Evolutionary conservation across 225 moss, liverwort and hornwort genomes (phyloP).

Genomic region (Rhytidiadelphus loreus): DNA sequence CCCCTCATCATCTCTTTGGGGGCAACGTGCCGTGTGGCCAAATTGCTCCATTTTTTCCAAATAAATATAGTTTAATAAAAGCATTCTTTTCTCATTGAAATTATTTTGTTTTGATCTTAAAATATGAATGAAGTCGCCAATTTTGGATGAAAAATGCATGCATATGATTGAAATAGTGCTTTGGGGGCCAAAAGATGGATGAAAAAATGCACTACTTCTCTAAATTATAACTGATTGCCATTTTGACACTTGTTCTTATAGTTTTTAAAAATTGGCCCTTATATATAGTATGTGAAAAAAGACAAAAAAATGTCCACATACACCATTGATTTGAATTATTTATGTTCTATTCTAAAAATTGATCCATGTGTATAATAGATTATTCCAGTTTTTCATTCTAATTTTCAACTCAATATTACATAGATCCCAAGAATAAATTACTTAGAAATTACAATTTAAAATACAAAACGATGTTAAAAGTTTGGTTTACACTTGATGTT

Average conservation of each 20-base stretch:
- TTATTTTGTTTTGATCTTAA: not conserved
- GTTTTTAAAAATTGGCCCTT: too few species aligned
- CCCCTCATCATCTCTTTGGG: not conserved
- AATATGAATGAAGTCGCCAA: not conserved
- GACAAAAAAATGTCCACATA: not conserved
- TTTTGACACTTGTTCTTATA: not conserved
- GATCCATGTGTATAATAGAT: not conserved
- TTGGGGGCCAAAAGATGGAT: too few species aligned
- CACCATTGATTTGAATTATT: not conserved
- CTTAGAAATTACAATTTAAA: not conserved
- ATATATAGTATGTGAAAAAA: too few species aligned
- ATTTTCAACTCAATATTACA: too few species aligned
- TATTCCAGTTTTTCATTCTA: not conserved
- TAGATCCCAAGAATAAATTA: not conserved
- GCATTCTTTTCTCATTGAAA: not conserved
- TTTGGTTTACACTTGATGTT: rapidly evolving
- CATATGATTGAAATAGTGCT: not conserved
- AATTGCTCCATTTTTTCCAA: not conserved
- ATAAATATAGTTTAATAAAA: not conserved
- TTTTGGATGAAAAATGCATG: not conserved
- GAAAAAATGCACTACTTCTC: not conserved
- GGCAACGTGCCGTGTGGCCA: not conserved
- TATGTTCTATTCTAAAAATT: not conserved
- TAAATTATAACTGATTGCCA: not conserved
- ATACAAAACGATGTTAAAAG: not conserved